Conservation (phyloP, 169 alveolate species). For the Babesia divergens region DNA sequence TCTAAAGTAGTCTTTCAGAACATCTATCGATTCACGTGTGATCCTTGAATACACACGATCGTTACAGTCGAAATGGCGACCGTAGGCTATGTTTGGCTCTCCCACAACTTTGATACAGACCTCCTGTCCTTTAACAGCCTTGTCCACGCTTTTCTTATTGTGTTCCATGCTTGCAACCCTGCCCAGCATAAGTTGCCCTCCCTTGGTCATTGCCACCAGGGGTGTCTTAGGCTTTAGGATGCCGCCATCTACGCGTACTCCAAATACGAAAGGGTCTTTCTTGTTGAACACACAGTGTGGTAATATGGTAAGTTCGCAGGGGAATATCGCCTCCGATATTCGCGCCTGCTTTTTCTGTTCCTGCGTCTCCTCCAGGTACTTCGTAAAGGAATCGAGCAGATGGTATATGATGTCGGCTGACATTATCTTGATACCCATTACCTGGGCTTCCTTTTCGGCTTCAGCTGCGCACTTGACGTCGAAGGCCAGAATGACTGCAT, state of each 20-base stretch:
- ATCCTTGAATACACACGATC: constrained; percentile 85
- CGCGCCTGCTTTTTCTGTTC: constrained; percentile 85
- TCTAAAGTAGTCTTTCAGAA: constrained; percentile 91
- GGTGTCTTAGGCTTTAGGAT: constrained; percentile 93
- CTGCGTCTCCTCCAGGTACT: constrained; percentile 87
- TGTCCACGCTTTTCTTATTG: constrained; percentile 89
- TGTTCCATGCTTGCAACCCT: constrained; percentile 92
- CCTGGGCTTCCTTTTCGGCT: constrained; percentile 96
- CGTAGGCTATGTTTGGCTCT: constrained; percentile 88
- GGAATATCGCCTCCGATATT: constrained; percentile 90
- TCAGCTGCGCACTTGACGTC: constrained; percentile 96
- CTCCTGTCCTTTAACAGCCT: constrained; percentile 90
- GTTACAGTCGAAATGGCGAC: constrained; percentile 92
- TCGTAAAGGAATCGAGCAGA: constrained; percentile 93
- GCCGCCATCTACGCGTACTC: constrained; percentile 93
- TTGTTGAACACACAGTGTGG: constrained; percentile 91
- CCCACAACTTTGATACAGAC: constrained; percentile 84
- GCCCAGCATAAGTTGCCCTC: constrained; percentile 87
- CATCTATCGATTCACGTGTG: constrained; percentile 92
- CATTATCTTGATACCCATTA: constrained; percentile 92
- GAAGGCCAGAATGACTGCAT: constrained; percentile 96
- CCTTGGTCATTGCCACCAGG: constrained; percentile 88
- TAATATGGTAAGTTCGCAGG: constrained; percentile 91
- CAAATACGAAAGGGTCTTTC: constrained; percentile 95
- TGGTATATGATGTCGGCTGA: constrained; percentile 98